Conservation (phyloP, 345 rosid species). For the Camelina hispida region DNA sequence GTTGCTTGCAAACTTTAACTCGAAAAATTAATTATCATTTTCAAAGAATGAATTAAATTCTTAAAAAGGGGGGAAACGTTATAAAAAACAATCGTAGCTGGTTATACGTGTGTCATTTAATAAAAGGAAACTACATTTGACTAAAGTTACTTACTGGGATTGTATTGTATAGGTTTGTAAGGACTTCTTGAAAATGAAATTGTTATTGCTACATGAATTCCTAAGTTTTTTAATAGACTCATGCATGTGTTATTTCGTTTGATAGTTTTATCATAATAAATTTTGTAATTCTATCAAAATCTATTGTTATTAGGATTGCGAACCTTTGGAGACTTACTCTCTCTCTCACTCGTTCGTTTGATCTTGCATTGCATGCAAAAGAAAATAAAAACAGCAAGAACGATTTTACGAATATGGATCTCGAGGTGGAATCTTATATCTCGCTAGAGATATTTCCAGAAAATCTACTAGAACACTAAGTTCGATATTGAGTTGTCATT, state of each 20-base stretch:
- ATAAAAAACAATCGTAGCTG: background rate
- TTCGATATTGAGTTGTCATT: too few relatives aligned
- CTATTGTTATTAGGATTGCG: background rate
- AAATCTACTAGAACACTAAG: too few relatives aligned
- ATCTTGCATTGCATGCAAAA: too few relatives aligned
- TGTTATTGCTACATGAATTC: background rate
- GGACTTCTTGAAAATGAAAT: background rate
- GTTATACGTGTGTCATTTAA: background rate
- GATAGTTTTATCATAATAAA: too few relatives aligned
- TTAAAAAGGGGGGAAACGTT: background rate
- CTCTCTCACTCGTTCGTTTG: too few relatives aligned
- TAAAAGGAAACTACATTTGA: background rate
- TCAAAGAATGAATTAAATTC: background rate
- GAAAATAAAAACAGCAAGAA: too few relatives aligned
- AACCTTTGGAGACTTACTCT: too few relatives aligned
- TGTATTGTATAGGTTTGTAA: background rate
- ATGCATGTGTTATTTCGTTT: background rate
- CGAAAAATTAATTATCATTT: background rate
- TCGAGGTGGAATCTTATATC: too few relatives aligned
- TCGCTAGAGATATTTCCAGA: too few relatives aligned
- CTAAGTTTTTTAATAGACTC: background rate
- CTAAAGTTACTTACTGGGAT: too few relatives aligned
- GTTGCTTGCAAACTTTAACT: slow-evolving; percentile 33
- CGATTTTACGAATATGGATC: too few relatives aligned
- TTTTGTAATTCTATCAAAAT: too few relatives aligned